These are phyloP conservation scores for Macaranga tanarius DNA, from an alignment of 441 rosid genomes.

Conservation along the genomic window DNA sequence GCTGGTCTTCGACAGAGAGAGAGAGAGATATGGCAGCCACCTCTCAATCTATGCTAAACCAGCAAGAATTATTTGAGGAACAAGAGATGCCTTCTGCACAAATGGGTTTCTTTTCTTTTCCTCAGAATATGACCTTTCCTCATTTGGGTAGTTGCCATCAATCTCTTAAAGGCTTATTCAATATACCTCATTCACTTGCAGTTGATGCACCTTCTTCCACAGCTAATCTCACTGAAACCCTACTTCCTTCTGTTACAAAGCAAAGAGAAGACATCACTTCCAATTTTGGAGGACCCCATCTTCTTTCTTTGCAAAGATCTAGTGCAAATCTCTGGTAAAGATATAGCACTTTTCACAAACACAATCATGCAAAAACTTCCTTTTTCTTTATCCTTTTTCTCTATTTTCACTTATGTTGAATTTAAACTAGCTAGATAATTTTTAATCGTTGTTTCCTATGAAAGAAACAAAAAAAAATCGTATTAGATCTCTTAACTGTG, in stretches of 20 bases:
- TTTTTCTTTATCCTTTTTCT: neutral
- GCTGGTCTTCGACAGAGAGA: conserved; percentile 13
- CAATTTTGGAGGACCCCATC: conserved; percentile 45
- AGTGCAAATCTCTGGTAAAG: conserved; percentile 66
- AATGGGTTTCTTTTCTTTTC: conserved; percentile 58
- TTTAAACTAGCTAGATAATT: neutral
- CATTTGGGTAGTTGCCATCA: conserved; percentile 40
- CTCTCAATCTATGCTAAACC: conserved; percentile 48
- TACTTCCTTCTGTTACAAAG: conserved; percentile 46
- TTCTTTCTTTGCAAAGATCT: conserved; percentile 57
- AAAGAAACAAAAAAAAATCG: neutral
- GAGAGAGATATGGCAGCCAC: conserved; percentile 45
- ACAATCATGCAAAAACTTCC: neutral
- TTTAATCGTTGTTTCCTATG: too few species aligned
- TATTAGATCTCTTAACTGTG: neutral
- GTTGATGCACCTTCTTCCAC: conserved; percentile 22
- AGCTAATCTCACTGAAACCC: conserved; percentile 56
- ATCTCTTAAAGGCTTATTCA: conserved; percentile 35
- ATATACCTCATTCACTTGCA: conserved; percentile 32
- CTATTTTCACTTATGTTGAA: neutral
- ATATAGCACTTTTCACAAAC: conserved; percentile 5
- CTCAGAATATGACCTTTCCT: conserved; percentile 42
- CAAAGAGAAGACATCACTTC: conserved; percentile 33
- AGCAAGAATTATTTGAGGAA: conserved; percentile 64
- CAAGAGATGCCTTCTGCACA: conserved; percentile 47